Base-by-base conservation (phyloP, 1,139 yeast species). In the Taphrina pruni region DNA sequence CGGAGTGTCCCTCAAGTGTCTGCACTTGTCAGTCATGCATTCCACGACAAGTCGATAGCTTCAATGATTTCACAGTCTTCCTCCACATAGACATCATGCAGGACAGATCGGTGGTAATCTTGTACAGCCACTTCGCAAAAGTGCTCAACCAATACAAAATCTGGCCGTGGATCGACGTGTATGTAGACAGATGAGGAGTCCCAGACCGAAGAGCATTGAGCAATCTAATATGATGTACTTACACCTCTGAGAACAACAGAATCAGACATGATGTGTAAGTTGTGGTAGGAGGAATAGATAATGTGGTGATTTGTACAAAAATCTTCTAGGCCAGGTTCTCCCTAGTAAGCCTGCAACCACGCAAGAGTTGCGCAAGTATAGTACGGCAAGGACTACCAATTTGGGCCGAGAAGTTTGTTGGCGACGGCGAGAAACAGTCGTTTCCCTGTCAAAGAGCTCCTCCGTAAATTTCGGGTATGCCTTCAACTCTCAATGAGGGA, bases 1-100 rank as follows among this genome's bases (percentile, higher is more conserved):
- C 71, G 85, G 85, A 76, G 82, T 77, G 78, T 71, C 90, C 97
- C 86, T 93, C 97, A 83, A 94, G 90, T 88, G 98, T 90, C 83
- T 58, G 45, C 17, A n/a, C n/a, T n/a, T 45, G 48, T 45, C 48
- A 45, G 48, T 45, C 8, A 2, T 26, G 32, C 32, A 26, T 26
- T 4, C 32, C 32, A 26, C 2, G 32, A 26, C 32, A 4, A 26
- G 14, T 39, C 14, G 43, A 11, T 39, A 2, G 43, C 14, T 39
- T 14, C 11, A 11, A 6, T 39, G 7, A 6, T 11, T 39, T 2
- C 43, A 39, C 43, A 14, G 14, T 39, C 14, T 6, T 14, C 14
- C 9, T 11, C 6, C 48, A 1, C 8, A 7, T 17, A 5, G 20
- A 14, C 9, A n/a, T 6, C 48, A 45, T 45, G 20, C 48, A 45